Evolutionary conservation across 495 filamentous ascomycete species (phyloP).

Genomic region (Choiromyces venosus): DNA sequence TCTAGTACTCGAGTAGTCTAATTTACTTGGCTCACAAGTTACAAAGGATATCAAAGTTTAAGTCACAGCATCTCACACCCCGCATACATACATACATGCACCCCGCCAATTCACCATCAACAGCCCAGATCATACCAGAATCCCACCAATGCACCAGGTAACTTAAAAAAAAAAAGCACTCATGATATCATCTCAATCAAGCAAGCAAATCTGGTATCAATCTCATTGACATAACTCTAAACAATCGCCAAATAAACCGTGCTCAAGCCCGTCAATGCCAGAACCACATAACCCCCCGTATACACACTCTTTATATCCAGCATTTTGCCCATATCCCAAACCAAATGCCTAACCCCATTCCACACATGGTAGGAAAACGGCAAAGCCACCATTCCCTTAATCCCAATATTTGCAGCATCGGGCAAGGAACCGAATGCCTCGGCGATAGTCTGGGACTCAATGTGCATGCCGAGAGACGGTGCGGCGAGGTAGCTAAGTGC

Average conservation of each 20-base stretch:
- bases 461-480: slow-evolving; percentile 74
- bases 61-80: background rate
- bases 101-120: background rate
- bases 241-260: slow-evolving; percentile 48
- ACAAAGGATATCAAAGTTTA: background rate
- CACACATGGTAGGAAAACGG: slow-evolving; percentile 83
- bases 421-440: slow-evolving; percentile 72
- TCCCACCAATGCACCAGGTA: background rate
- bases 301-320: slow-evolving; percentile 67
- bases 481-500: slow-evolving; percentile 74
- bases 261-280: slow-evolving; percentile 61
- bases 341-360: slow-evolving; percentile 86
- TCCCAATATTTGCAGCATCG: slow-evolving; percentile 57
- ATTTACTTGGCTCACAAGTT: background rate
- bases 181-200: background rate
- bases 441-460: slow-evolving; percentile 73
- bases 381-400: slow-evolving; percentile 68
- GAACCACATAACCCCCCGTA: slow-evolving; percentile 66
- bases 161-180: background rate
- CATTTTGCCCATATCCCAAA: slow-evolving; percentile 70
- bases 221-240: slow-evolving; percentile 5
- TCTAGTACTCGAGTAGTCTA: background rate
- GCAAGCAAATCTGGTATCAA: background rate
- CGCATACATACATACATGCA: background rate
- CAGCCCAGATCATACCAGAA: background rate